These are phyloP conservation scores for Corinectria fuckeliana DNA, from an alignment of 2,329 filamentous ascomycete genomes.

Conservation along the genomic window DNA sequence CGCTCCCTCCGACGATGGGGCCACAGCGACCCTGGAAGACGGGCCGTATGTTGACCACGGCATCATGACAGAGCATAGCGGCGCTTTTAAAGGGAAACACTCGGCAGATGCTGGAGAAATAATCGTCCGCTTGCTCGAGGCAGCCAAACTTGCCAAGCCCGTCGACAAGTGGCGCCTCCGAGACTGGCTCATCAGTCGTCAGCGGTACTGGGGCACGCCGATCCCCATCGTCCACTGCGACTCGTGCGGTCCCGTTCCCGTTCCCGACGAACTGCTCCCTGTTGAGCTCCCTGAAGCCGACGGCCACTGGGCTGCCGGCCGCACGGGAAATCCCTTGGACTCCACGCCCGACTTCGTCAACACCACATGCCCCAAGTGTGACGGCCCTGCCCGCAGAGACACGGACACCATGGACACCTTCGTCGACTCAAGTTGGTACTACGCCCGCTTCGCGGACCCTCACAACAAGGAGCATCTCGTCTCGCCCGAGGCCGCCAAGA, in stretches of 20 bases:
- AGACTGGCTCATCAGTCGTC: conserved; percentile 92
- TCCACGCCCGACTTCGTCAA: conserved; percentile 76
- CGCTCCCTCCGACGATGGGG: conserved; percentile 55
- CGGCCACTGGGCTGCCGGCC: conserved; percentile 70
- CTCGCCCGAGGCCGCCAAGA: conserved; percentile 61
- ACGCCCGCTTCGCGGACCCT: conserved; percentile 78
- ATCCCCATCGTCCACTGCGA: conserved; percentile 87
- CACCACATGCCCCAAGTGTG: conserved; percentile 76
- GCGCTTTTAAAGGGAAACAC: conserved; percentile 66
- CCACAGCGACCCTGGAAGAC: conserved; percentile 50
- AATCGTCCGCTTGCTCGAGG: conserved; percentile 64
- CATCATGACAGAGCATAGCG: conserved; percentile 69
- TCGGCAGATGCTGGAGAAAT: conserved; percentile 68
- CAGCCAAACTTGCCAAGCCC: conserved; percentile 63
- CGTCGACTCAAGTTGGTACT: conserved; percentile 96
- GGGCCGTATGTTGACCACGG: conserved; percentile 71
- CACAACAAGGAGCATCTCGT: conserved; percentile 69
- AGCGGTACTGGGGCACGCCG: conserved; percentile 89
- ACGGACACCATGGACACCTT: conserved; percentile 98
- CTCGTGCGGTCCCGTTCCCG: conserved; percentile 78
- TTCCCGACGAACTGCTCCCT: conserved; percentile 77
- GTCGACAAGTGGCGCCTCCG: conserved; percentile 79
- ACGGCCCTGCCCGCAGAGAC: conserved; percentile 74
- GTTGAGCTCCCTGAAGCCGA: conserved; percentile 75
- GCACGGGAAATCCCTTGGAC: conserved; percentile 79